Evolutionary conservation across 768 basidiomycete species (phyloP), one percentile per base, ranked within the genome.

Genomic region (Boletus coccyginus): DNA sequence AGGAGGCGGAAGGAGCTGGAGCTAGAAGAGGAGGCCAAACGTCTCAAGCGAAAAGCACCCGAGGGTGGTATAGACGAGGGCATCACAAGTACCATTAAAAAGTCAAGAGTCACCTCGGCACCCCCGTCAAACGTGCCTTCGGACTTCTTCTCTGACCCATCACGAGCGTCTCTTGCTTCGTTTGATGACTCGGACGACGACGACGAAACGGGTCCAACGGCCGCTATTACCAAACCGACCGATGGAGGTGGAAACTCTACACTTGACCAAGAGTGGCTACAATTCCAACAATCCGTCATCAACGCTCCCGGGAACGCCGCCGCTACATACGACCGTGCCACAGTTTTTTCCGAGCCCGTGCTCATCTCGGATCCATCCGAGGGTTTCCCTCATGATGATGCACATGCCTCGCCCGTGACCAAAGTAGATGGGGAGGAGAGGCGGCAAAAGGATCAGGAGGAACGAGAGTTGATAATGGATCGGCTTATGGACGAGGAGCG

Each of bases 401-500:
- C 39, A 14, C 69, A 59, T 21, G 69, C 64, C 3, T 61, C 60
- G 17, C 52, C 60, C 5, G 50, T 32, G 46, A 31, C 39, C 29
- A 62, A 39, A 47, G 41, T 13, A 38, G 61, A 56, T 5, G 78
- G 78, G 46, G 75, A 77, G 50, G 66, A 69, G 50, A 76, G 81
- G 63, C 72, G 71, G 62, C 70, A 74, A 61, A 86, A 78, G 69
- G 85, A 86, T 62, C 77, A 76, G 65, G 90, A 92, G 24, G 91
- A 93, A 52, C 78, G 82, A 47, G 90, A 93, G 62, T 72, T 92
- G 56, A 92, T 93, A 43, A 89, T 93, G 86, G 91, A 92, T 71
- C 80, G 92, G 52, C 70, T 93, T 46, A 56, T 92, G 68, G 91
- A 92, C 32, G 92, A 94, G 73, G 91, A 94, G 69, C 80, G 85